These are phyloP conservation scores for Leishmania martiniquensis DNA, from an alignment of 208 protist genomes.

Conservation along the genomic window DNA sequence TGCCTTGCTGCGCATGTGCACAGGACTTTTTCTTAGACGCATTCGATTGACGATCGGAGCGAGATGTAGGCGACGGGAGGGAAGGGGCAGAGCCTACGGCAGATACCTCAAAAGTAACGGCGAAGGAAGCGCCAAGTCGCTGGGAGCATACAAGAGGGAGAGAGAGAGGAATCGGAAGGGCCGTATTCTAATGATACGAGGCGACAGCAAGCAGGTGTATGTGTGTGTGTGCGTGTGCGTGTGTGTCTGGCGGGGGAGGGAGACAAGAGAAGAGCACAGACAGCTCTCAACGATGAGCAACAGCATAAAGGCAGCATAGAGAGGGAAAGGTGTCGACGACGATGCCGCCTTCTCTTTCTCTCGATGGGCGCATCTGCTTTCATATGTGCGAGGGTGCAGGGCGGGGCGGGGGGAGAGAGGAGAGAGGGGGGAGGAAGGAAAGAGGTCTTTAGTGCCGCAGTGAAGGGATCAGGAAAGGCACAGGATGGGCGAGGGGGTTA, in stretches of 20 bases:
- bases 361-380: background rate
- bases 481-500: too few species aligned
- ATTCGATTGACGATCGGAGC: background rate
- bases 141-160: background rate
- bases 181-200: too few species aligned
- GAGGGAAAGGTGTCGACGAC: background rate
- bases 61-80: background rate
- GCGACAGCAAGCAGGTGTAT: too few species aligned
- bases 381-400: background rate
- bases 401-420: background rate
- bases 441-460: too few species aligned
- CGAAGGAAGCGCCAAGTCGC: background rate
- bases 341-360: too few species aligned
- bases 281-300: background rate
- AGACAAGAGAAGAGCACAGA: background rate
- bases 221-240: too few species aligned
- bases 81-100: background rate
- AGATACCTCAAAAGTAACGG: background rate
- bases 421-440: background rate
- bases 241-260: too few species aligned
- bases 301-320: background rate
- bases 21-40: background rate
- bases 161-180: background rate
- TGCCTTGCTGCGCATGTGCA: background rate
- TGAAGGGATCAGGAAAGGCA: too few species aligned